Percentiles rank a stretch among this genome's conserved stretches.
phyloP scores from a whole-genome alignment of 495 filamentous ascomycete species.

The Trichoderma erinaceum region DNA sequence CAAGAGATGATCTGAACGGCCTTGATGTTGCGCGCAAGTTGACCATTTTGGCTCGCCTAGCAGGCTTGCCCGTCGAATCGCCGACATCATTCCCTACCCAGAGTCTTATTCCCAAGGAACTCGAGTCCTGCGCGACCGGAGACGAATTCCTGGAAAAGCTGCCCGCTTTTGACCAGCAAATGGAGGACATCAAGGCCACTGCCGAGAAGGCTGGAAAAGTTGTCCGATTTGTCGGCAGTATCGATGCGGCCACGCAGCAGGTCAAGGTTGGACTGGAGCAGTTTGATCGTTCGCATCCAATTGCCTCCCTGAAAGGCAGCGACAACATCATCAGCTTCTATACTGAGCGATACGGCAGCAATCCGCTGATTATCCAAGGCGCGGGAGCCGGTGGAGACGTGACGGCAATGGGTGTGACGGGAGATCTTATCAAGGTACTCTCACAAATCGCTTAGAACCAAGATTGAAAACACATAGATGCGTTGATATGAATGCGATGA shows the following conservation, averaged over 20 bases:
- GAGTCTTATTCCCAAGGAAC: conserved; percentile 76
- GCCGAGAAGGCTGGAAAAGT: conserved; percentile 84
- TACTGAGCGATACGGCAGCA: conserved; percentile 84
- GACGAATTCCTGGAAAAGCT: conserved; percentile 76
- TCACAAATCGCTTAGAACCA: conserved; percentile 32
- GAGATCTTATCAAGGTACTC: conserved; percentile 82
- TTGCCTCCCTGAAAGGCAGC: conserved; percentile 89
- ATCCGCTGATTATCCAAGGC: conserved; percentile 88
- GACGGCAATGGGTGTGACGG: conserved; percentile 91
- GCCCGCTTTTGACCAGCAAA: conserved; percentile 70
- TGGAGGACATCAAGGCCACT: conserved; percentile 70
- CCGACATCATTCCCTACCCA: conserved; percentile 87
- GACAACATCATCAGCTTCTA: conserved; percentile 99
- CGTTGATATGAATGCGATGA: neutral
- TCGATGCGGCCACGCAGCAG: conserved; percentile 66
- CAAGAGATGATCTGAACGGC: conserved; percentile 91
- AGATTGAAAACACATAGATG: neutral
- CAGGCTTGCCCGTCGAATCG: conserved; percentile 67
- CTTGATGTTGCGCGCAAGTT: conserved; percentile 95
- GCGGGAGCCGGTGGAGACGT: conserved; percentile 92
- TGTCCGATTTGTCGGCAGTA: conserved; percentile 89
- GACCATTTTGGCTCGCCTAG: conserved; percentile 82
- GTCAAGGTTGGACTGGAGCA: conserved; percentile 87
- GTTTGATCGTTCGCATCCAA: conserved; percentile 75
- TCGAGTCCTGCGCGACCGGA: conserved; percentile 66